Evolutionary conservation across 2,329 filamentous ascomycete species (phyloP).

Genomic region (Arthrobotrys conoides): DNA sequence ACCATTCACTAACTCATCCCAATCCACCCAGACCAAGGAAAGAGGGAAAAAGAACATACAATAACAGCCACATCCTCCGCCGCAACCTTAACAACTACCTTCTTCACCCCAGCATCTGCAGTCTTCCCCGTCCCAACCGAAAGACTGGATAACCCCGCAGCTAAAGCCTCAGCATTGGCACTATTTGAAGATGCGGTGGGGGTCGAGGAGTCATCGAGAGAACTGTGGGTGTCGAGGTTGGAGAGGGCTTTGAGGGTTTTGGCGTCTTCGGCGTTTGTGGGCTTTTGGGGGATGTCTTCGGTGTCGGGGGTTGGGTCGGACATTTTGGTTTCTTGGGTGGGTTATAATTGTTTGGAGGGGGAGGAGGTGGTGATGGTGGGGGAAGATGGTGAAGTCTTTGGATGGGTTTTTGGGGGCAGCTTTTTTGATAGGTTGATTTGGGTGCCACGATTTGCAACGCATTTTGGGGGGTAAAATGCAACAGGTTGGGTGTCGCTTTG

Average conservation of each 20-base stretch:
- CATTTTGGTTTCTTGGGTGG: conserved; percentile 41
- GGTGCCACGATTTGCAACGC: conserved; percentile 22
- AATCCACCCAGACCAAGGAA: not conserved
- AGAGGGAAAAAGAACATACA: conserved; percentile 67
- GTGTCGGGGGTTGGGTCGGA: conserved; percentile 45
- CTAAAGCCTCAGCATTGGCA: conserved; percentile 68
- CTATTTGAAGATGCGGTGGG: conserved; percentile 22
- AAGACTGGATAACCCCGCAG: conserved; percentile 68
- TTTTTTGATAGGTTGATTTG: not conserved
- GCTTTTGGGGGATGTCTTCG: conserved; percentile 59
- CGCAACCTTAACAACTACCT: conserved; percentile 77
- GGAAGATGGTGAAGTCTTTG: not conserved
- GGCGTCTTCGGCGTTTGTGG: conserved; percentile 63
- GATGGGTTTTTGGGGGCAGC: no score
- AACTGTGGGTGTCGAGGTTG: conserved; percentile 53
- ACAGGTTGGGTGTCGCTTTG: not conserved
- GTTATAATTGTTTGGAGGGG: not conserved
- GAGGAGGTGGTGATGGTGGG: not conserved
- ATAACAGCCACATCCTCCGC: conserved; percentile 78
- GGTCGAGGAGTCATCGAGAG: conserved; percentile 50
- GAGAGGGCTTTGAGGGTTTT: conserved; percentile 63
- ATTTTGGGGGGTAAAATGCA: conserved; percentile 11
- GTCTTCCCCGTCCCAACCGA: conserved; percentile 65
- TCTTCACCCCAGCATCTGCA: conserved; percentile 47
- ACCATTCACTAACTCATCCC: no score